These are phyloP conservation scores for Sindora glabra DNA, from an alignment of 306 rosid species.

Conservation along the genomic window DNA sequence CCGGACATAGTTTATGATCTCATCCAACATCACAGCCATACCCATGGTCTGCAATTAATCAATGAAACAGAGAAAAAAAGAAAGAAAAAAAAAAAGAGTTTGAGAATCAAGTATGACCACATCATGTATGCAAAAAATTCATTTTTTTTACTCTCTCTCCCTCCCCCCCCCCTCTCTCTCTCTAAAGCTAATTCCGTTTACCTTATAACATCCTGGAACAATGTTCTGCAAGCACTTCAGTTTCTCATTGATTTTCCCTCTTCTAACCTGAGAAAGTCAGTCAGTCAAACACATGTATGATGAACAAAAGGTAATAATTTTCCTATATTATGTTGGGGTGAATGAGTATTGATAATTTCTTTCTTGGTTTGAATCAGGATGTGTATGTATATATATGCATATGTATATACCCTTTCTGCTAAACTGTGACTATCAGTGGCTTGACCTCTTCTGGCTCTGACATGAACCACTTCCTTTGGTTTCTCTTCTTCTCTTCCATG, in stretches of 20 bases:
- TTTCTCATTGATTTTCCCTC: conserved; percentile 90
- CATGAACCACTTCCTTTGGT: conserved; percentile 81
- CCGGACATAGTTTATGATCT: conserved; percentile 93
- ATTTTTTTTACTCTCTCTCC: too few relatives aligned
- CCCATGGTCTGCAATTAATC: conserved; percentile 80
- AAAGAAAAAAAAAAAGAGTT: too few relatives aligned
- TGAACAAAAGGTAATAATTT: too few relatives aligned
- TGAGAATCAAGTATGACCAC: too few relatives aligned
- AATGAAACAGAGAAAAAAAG: not conserved
- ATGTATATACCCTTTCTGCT: conserved; percentile 81
- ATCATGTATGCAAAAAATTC: too few relatives aligned
- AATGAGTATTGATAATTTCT: not conserved
- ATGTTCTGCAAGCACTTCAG: conserved; percentile 79
- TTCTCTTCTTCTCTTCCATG: conserved; percentile 47
- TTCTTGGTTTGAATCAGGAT: not conserved
- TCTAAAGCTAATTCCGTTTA: conserved; percentile 6
- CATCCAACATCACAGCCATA: conserved; percentile 97
- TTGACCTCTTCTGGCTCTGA: conserved; percentile 98
- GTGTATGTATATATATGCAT: not conserved
- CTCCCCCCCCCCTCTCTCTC: too few relatives aligned
- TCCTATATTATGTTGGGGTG: not conserved
- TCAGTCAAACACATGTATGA: not conserved
- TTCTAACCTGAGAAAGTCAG: conserved; percentile 60
- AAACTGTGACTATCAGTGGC: conserved; percentile 97
- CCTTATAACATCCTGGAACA: conserved; percentile 98